Evolutionary conservation across 257 asterid genomes (phyloP).

Genomic region (Hygrophila difformis): DNA sequence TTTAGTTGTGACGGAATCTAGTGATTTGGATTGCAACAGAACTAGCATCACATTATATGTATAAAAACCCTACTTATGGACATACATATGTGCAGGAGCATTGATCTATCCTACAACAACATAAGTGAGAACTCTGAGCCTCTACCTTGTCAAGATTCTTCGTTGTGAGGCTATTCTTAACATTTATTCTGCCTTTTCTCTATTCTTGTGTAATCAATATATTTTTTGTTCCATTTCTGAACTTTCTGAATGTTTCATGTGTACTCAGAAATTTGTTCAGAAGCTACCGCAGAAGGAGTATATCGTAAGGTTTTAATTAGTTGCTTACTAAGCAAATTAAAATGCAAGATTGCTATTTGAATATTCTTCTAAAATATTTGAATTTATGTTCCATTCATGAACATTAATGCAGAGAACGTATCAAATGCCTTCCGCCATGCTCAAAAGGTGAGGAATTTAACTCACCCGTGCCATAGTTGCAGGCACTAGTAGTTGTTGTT

Average conservation of each 20-base stretch:
- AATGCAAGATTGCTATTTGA: no score
- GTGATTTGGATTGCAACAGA: no score
- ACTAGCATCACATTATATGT: no score
- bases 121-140: slow-evolving; percentile 9
- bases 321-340: no score
- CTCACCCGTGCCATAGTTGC: no score
- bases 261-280: slow-evolving; percentile 36
- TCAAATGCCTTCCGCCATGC: slow-evolving; percentile 25
- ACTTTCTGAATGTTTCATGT: neutral
- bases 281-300: slow-evolving; percentile 22
- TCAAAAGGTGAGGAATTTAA: slow-evolving; percentile 19
- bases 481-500: no score
- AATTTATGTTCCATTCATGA: no score
- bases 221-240: neutral
- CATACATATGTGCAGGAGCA: neutral
- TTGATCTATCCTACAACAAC: slow-evolving; percentile 13
- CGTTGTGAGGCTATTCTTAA: slow-evolving; percentile 18
- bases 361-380: no score
- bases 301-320: slow-evolving; percentile 22
- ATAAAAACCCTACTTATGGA: no score
- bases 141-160: slow-evolving; percentile 6
- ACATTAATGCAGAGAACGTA: slow-evolving; percentile 17
- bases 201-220: neutral
- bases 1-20: no score
- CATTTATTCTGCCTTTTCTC: neutral